Evolutionary conservation across 2,329 filamentous ascomycete genomes (phyloP), one percentile per base, ranked within the genome.

Genomic region (Paracoccidioides lutzii): DNA sequence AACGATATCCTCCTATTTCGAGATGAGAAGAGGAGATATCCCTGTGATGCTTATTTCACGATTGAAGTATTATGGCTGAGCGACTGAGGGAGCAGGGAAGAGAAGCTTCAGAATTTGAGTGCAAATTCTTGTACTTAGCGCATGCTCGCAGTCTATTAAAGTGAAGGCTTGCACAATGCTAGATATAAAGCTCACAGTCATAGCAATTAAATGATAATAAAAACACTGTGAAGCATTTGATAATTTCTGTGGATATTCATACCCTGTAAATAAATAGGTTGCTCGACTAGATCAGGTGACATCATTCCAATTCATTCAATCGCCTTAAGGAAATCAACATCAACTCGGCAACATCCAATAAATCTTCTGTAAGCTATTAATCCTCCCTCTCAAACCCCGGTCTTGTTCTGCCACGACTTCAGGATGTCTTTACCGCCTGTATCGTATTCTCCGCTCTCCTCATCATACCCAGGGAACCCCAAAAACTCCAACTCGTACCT

Each of bases 391-490:
- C 35, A 9, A 42, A n/a, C 40, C 30, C 22, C 14, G 4, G 3
- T 22, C 42, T 30, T 30, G 22, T 42, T 30, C 30, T 6, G 4
- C 40, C 12, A 14, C 41, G 35, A 35, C 14, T 30, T n/a, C 50
- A 58, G 12, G 55, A 67, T 67, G 65, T 65, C 65, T 56, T 62
- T 64, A 57, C 53, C 61, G 53, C 57, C 60, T 3, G 61, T 61
- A 1, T 59, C 65, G 12, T 65, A 65, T 44, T 62, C 65, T 3
- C 57, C 62, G 3, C 63, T 62, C 15, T 59, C 63, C 2, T 60
- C 61, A 6, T 64, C 64, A 35, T 63, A 65, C 44, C 63, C 62
- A 15, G 57, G 59, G 15, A 42, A 46, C 40, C 43, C 43, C 8
- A 14, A n/a, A 40, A 41, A 9, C 35, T 40, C 43, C 42, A 32